These are phyloP conservation scores for Magnolia sinica DNA, from an alignment of 164 flowering plant species.

Conservation along the genomic window DNA sequence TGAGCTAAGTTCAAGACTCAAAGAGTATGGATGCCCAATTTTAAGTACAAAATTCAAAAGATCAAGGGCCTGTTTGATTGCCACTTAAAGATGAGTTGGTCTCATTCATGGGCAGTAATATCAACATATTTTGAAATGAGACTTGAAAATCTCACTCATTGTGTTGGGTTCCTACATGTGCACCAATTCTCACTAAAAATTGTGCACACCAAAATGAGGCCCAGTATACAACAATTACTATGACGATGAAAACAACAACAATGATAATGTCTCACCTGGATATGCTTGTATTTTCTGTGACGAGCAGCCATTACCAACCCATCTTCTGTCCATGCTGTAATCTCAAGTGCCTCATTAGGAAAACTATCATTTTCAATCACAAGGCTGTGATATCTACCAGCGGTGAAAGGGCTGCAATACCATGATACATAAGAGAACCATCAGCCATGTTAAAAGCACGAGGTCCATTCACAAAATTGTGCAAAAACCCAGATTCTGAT, in stretches of 20 bases:
- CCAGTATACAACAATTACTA: too few relatives aligned
- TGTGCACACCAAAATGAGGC: too few relatives aligned
- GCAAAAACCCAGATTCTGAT: background rate
- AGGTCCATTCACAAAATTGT: background rate
- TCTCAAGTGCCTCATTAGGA: slow-evolving; percentile 75
- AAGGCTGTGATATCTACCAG: slow-evolving; percentile 95
- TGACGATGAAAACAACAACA: background rate
- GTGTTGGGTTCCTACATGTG: too few relatives aligned
- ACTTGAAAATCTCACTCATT: too few relatives aligned
- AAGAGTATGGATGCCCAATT: too few relatives aligned
- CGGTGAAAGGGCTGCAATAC: slow-evolving; percentile 70
- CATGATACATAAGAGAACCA: background rate
- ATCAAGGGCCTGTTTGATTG: too few relatives aligned
- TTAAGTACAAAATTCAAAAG: too few relatives aligned
- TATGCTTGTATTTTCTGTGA: slow-evolving; percentile 63
- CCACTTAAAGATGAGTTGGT: too few relatives aligned
- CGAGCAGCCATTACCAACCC: slow-evolving; percentile 93
- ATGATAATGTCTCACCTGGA: slow-evolving; percentile 46
- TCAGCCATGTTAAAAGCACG: background rate
- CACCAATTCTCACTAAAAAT: too few relatives aligned
- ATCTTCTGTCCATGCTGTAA: slow-evolving; percentile 96
- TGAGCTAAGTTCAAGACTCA: too few relatives aligned
- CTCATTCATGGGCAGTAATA: too few relatives aligned
- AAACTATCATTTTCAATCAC: slow-evolving; percentile 83
- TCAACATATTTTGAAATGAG: too few relatives aligned